Evolutionary conservation across 2,329 filamentous ascomycete genomes (phyloP), one percentile per base, ranked within the genome.

Genomic region (Dactylellina drechsleri): DNA sequence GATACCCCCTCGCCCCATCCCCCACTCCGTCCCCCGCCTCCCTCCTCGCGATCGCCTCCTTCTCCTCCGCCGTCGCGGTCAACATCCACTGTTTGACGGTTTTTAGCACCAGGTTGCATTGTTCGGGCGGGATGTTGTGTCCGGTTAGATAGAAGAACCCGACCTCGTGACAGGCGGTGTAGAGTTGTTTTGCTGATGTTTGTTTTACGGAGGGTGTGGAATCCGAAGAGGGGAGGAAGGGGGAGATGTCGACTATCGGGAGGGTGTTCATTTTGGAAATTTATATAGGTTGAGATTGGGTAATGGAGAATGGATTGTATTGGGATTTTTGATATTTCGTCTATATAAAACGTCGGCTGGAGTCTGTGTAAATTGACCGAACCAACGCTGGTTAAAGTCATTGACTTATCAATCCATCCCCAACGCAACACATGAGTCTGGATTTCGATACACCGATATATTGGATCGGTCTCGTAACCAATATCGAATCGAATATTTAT

Each of bases 121-220:
- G 40, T 13, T 76, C 71, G 16, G 64, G 52, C 12, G 60, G 62
- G 28, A 73, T 62, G 0, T 60, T 61, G 49, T 77, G 76, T 16
- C 74, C 66, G 15, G 26, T 68, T 10, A 80, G 77, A 66, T 80
- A 80, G 74, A 80, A 79, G 71, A 80, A 80, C 1, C 79, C 79
- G 43, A 78, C 67, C 20, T 78, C 76, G 43, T 72, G 75, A 28
- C 79, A 79, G 15, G 79, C 79, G 13, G 58, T 4, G 78, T 84
- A 82, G 16, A 85, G 80, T 4, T 82, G 81, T 72, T 83, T 80
- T 36, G 82, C 80, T 5, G 76, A 61, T 1, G 81, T 79, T 10
- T 79, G 81, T 54, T 79, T 76, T 3, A 16, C 49, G 4, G 52
- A 1, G 2, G 71, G 70, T 5, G 58, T 47, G 0, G 64, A 54